Evolutionary conservation across 179 eudicot species (phyloP).

Genomic region (Carnegiea gigantea): DNA sequence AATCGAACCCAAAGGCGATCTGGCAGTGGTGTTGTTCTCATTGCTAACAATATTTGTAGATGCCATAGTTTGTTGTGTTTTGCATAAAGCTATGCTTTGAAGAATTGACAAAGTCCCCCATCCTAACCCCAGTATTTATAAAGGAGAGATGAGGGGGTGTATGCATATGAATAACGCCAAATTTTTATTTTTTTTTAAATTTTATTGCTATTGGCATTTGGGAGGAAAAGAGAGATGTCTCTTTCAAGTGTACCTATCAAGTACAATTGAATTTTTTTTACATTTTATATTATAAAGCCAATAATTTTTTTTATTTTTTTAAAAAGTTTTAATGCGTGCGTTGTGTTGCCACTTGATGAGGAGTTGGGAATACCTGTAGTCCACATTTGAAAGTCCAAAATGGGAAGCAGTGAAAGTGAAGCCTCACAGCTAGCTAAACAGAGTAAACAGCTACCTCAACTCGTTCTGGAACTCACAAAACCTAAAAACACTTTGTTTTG

Average conservation of each 20-base stretch:
- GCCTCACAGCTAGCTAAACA: not conserved
- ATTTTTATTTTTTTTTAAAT: not conserved
- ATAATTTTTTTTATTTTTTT: not conserved
- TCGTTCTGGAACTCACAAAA: not conserved
- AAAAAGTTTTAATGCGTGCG: not conserved
- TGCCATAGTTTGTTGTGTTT: slow-evolving; percentile 17
- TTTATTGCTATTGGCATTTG: not conserved
- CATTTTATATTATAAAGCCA: not conserved
- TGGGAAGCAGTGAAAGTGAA: not conserved
- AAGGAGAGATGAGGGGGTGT: not conserved
- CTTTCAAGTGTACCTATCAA: not conserved
- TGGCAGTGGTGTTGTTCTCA: not conserved
- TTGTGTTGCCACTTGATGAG: not conserved
- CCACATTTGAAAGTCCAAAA: slow-evolving; percentile 16
- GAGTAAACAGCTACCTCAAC: not conserved
- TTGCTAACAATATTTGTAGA: slow-evolving; percentile 10
- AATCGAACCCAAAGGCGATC: not conserved
- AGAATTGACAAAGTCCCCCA: not conserved
- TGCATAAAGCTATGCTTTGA: slow-evolving; percentile 5
- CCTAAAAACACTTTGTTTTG: not conserved
- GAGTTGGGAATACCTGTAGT: not conserved
- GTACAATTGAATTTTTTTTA: not conserved
- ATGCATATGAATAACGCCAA: not conserved
- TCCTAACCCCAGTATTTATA: slow-evolving; percentile 7
- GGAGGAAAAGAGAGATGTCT: slow-evolving; percentile 6